Conservation (phyloP, 345 rosid species). For the Gossypium raimondii region DNA sequence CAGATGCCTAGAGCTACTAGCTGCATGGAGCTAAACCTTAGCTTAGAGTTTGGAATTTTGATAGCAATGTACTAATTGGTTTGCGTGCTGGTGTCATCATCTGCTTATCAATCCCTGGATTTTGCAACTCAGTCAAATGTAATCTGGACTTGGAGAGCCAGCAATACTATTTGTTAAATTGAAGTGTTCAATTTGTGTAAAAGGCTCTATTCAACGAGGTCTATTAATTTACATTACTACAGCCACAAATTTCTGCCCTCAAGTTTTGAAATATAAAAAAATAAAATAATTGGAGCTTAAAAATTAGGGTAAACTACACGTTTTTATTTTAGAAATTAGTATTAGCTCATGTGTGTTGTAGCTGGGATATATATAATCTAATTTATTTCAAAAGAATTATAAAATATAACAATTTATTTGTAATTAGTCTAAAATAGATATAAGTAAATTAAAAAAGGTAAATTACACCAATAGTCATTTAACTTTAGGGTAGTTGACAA, state of each 20-base stretch:
- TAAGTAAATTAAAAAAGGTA: no score
- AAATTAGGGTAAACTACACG: no score
- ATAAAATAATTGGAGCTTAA: no score
- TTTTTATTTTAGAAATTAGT: no score
- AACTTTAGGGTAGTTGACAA: no score
- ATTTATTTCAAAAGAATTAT: no score
- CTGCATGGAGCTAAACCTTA: background rate
- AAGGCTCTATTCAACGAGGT: background rate
- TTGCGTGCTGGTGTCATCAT: background rate
- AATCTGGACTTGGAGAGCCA: background rate
- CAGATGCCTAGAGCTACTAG: background rate
- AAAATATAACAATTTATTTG: no score
- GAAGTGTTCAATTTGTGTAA: background rate
- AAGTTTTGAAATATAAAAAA: background rate
- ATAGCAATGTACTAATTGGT: no score
- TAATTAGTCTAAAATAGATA: no score
- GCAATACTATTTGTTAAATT: background rate
- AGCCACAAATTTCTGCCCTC: background rate
- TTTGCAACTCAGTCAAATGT: background rate
- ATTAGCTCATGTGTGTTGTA: no score
- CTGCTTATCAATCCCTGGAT: background rate
- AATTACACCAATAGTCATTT: accelerated
- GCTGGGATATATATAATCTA: no score
- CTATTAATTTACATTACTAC: background rate
- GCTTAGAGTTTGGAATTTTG: background rate